Conservation (phyloP, 495 filamentous ascomycete species). For the Tetracladium marchalianum region DNA sequence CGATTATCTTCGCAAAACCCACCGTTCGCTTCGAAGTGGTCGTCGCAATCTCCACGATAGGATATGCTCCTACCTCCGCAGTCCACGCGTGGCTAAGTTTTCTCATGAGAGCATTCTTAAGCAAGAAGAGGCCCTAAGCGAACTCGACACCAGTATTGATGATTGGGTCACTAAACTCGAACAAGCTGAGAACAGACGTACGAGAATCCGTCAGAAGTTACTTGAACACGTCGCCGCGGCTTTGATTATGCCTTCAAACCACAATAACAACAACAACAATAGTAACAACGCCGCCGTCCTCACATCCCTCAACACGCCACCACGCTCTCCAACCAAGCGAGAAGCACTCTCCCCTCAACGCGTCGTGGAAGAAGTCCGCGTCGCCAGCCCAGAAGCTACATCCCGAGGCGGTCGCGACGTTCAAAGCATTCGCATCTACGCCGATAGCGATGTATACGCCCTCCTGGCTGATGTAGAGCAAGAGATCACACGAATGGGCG, state of each 20-base stretch:
- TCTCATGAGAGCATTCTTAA: slow-evolving; percentile 59
- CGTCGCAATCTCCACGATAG: slow-evolving; percentile 57
- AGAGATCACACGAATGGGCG: slow-evolving; percentile 44
- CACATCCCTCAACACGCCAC: slow-evolving; percentile 15
- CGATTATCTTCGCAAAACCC: slow-evolving; percentile 61
- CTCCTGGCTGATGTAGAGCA: slow-evolving; percentile 51
- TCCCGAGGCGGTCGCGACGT: slow-evolving; percentile 21
- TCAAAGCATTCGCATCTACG: slow-evolving; percentile 60
- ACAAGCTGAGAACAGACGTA: slow-evolving; percentile 62
- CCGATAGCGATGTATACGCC: slow-evolving; percentile 52
- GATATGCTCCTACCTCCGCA: slow-evolving; percentile 59
- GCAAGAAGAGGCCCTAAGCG: slow-evolving; percentile 63
- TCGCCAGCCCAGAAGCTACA: slow-evolving; percentile 4
- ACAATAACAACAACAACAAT: not conserved
- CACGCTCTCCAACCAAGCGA: slow-evolving; percentile 15
- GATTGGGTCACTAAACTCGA: slow-evolving; percentile 67
- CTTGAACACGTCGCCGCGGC: slow-evolving; percentile 65
- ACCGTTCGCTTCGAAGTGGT: slow-evolving; percentile 55
- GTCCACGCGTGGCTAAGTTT: slow-evolving; percentile 50
- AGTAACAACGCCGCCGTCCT: not conserved
- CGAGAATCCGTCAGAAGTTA: slow-evolving; percentile 61
- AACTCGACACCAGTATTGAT: slow-evolving; percentile 64
- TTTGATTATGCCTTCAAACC: slow-evolving; percentile 20
- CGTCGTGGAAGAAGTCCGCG: slow-evolving; percentile 11
- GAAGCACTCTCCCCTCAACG: slow-evolving; percentile 3